Evolutionary conservation across 768 basidiomycete genomes (phyloP).

Genomic region (Tremella mesenterica): DNA sequence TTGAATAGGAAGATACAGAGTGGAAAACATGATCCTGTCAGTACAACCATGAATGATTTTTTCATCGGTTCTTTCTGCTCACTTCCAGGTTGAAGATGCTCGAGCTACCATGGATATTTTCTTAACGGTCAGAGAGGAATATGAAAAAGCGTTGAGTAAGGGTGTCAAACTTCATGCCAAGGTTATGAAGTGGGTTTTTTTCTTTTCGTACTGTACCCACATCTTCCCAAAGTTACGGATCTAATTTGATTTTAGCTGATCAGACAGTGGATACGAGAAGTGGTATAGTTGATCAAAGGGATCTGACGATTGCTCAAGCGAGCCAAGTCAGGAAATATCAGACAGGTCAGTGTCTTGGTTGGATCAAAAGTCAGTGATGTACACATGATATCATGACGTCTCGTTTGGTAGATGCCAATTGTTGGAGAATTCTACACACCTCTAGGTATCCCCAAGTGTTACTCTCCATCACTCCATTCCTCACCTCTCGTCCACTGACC

Average conservation of each 20-base stretch:
- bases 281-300: slow-evolving; percentile 11
- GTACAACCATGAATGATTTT: neutral
- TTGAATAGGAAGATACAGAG: too few relatives aligned
- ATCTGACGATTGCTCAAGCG: too few relatives aligned
- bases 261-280: slow-evolving; percentile 11
- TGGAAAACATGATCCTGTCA: too few relatives aligned
- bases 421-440: neutral
- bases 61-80: neutral
- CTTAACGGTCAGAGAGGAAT: slow-evolving; percentile 30
- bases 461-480: neutral
- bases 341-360: neutral
- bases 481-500: neutral
- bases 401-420: neutral
- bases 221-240: too few relatives aligned
- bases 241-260: too few relatives aligned
- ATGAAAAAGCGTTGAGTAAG: slow-evolving; percentile 19
- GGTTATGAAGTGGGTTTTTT: slow-evolving; percentile 19
- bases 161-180: slow-evolving; percentile 25
- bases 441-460: neutral
- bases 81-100: slow-evolving; percentile 70
- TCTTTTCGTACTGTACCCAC: neutral
- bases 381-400: neutral
- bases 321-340: neutral
- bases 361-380: neutral
- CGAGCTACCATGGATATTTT: slow-evolving; percentile 88